Conservation (phyloP, 192 early-diverging fungal species). For the Coemansia sp. region DNA sequence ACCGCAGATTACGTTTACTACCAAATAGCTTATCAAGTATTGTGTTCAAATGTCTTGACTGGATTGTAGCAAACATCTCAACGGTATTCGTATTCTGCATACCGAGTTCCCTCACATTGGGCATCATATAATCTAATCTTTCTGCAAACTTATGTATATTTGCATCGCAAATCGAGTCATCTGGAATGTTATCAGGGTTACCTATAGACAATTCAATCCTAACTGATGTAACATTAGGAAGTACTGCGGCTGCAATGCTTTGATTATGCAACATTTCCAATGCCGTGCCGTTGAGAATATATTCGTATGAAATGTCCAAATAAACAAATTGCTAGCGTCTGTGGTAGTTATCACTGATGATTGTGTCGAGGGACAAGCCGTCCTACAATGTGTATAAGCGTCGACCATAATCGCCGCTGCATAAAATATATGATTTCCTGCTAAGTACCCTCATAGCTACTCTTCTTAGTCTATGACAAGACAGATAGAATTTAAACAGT, state of each 20-base stretch:
- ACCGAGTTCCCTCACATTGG: background rate
- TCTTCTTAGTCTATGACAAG: background rate
- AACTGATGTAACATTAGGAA: background rate
- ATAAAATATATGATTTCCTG: background rate
- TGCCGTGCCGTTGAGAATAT: background rate
- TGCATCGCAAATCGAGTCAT: background rate
- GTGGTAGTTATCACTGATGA: background rate
- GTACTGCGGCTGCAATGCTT: background rate
- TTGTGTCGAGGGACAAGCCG: background rate
- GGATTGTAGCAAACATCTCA: background rate
- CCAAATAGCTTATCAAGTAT: background rate
- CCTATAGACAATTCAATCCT: background rate
- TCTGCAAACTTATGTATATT: background rate
- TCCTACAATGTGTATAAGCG: background rate
- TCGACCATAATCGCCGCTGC: background rate
- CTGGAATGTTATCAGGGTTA: background rate
- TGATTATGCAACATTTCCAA: background rate
- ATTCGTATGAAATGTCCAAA: background rate
- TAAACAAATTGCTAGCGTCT: background rate
- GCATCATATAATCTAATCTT: background rate
- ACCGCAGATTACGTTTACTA: background rate
- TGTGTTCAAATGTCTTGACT: background rate
- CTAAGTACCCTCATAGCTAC: background rate
- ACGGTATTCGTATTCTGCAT: background rate
- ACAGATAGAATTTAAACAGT: background rate